A percentile compares a stretch with the other conserved stretches of the same genome.
Evolutionary conservation across 192 early-diverging fungal species (phyloP).

Genomic region (Rhizoclosmatium globosum): DNA sequence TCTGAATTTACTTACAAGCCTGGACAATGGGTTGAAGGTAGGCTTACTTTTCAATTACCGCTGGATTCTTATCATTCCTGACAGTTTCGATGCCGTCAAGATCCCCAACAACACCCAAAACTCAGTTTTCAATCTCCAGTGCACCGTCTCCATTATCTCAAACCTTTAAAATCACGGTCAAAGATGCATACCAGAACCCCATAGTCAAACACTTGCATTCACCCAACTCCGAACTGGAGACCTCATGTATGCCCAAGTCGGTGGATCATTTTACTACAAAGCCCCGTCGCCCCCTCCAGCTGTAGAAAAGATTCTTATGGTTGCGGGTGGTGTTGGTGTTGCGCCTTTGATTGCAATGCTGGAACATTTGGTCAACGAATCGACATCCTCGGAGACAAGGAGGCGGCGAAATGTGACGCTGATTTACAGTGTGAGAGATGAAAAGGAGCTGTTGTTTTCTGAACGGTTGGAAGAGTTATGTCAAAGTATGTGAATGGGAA

Average conservation of each 20-base stretch:
- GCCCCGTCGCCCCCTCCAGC: not conserved
- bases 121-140: slow-evolving; percentile 29
- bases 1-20: slow-evolving; percentile 6
- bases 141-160: not conserved
- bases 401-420: slow-evolving; percentile 19
- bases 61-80: no score
- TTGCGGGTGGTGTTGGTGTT: slow-evolving; percentile 30
- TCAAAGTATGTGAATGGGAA: not conserved
- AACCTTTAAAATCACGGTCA: slow-evolving; percentile 20
- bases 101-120: not conserved
- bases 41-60: not conserved
- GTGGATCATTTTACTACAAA: slow-evolving; percentile 24
- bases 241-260: slow-evolving; percentile 16
- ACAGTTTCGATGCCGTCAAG: not conserved
- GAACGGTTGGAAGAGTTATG: slow-evolving; percentile 14
- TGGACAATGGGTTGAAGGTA: slow-evolving; percentile 28
- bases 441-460: slow-evolving; percentile 25
- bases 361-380: slow-evolving; percentile 6
- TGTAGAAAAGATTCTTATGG: slow-evolving; percentile 7
- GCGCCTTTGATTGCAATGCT: slow-evolving; percentile 31
- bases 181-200: slow-evolving; percentile 28
- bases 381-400: not conserved
- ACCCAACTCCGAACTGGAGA: not conserved
- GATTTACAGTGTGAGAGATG: slow-evolving; percentile 29
- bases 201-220: slow-evolving; percentile 27